A percentile compares a stretch with the other conserved stretches of the same genome.
phyloP scores from a whole-genome alignment of 2,329 filamentous ascomycete species.

The Paramyrothecium roridum region DNA sequence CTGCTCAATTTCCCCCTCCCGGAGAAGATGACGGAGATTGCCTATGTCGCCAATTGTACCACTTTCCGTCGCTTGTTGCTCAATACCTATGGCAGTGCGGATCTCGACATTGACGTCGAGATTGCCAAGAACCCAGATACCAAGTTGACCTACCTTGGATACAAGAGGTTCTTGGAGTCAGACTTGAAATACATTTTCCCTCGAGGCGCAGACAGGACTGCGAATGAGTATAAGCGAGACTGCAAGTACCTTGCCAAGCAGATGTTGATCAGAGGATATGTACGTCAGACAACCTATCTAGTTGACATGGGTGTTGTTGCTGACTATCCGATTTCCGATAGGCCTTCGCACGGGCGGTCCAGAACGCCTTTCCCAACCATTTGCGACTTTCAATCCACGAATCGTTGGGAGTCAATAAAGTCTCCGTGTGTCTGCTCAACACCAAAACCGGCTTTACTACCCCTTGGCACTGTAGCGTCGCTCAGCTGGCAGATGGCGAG shows the following conservation, averaged over 20 bases:
- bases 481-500: conserved; percentile 14
- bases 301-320: background rate
- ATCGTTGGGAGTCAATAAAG: conserved; percentile 19
- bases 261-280: conserved; percentile 25
- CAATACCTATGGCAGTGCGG: conserved; percentile 16
- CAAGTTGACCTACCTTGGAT: conserved; percentile 24
- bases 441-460: conserved; percentile 26
- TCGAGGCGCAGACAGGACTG: conserved; percentile 10
- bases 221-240: conserved; percentile 19
- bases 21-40: conserved; percentile 37
- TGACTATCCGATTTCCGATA: conserved; percentile 3
- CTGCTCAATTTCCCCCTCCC: conserved; percentile 36
- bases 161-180: conserved; percentile 22
- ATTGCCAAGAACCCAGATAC: conserved; percentile 22
- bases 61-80: conserved; percentile 24
- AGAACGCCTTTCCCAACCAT: conserved; percentile 18
- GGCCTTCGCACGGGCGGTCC: conserved; percentile 25
- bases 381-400: conserved; percentile 26
- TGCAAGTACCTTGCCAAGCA: conserved; percentile 24
- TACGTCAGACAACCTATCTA: conserved; percentile 7
- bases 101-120: conserved; percentile 22
- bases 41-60: conserved; percentile 26
- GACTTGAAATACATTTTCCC: conserved; percentile 25
- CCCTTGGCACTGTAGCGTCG: conserved; percentile 25
- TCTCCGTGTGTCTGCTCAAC: conserved; percentile 23